Base-by-base conservation (phyloP, 2,329 filamentous ascomycete genomes). In the Kalmusia sp. region DNA sequence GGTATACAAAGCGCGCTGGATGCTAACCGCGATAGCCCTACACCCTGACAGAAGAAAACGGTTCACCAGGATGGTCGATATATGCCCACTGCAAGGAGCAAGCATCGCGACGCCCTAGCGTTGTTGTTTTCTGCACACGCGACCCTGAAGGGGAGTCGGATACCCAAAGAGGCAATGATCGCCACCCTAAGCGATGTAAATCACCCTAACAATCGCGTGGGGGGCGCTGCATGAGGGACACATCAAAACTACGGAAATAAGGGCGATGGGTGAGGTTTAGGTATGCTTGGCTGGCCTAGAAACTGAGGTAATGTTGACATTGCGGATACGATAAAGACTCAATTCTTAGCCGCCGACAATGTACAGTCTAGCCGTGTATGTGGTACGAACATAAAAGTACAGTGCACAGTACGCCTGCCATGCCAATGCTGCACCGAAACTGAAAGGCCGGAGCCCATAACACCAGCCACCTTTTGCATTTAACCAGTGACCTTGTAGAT, bases 401-500 rank as follows among this genome's bases (percentile, higher is more conserved):
- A 66, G 51, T 59, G 56, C 55, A 59, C 44, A 51, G 46, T 54
- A 65, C 46, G 57, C 59, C 51, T 58, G 58, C 51, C 53, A 62
- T 61, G 56, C 54, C 57, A 30, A 59, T 63, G 52, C 51, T 55
- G 39, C 43, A 47, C 47, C 51, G 12, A 54, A 49, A 37, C 15
- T 25, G 48, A 40, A 28, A 35, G 31, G 21, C 39, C 21, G 28
- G 39, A 41, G 14, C 19, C 12, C 8, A 19, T 27, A 37, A 33
- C 12, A 9, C 40, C 25, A 22, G 22, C 12, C 14, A 6, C 22
- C 15, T 28, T 43, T 14, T 8, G 21, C 28, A 27, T 57, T 61
- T 76, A 81, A 60, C 88, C 88, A 77, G 89, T 92, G 73, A 95
- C 85, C 79, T 91, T 90, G 83, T 86, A 92, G 77, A 95, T 93